These are phyloP conservation scores for Lepidium campestre DNA, from an alignment of 441 rosid species.

Conservation along the genomic window DNA sequence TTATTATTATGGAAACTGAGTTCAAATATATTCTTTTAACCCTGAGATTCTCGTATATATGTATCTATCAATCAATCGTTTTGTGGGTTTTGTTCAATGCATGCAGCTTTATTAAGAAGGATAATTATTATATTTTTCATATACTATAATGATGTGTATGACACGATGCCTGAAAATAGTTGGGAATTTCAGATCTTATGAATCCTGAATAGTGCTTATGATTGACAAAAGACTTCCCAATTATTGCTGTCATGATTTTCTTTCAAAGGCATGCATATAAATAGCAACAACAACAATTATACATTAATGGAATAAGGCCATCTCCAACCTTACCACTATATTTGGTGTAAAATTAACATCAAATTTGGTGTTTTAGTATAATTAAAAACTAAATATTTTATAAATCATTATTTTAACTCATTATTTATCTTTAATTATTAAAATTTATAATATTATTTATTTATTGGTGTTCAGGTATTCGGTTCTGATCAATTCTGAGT, in stretches of 20 bases:
- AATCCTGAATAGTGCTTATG: constrained; percentile 28
- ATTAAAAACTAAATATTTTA: no score
- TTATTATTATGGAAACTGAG: not conserved
- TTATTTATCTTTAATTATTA: no score
- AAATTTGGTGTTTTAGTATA: no score
- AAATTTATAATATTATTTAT: no score
- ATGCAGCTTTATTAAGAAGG: constrained; percentile 17
- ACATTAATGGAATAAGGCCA: constrained; percentile 17
- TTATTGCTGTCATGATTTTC: constrained; percentile 17
- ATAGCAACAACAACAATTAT: constrained; percentile 11
- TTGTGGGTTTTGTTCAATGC: constrained; percentile 18
- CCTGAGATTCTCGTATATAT: constrained; percentile 1
- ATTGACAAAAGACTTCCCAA: constrained; percentile 26
- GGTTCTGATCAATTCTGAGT: no score
- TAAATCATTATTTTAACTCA: no score
- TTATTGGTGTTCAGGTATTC: no score
- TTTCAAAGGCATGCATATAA: constrained; percentile 27
- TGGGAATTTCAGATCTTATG: constrained; percentile 17
- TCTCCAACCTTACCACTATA: no score
- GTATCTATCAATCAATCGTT: constrained; percentile 11
- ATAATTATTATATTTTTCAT: not conserved
- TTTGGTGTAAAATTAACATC: no score
- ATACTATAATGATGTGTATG: constrained; percentile 2
- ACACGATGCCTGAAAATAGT: constrained; percentile 17
- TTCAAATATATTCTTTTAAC: not conserved